Conservation (phyloP, 495 filamentous ascomycete species). For the Xylaria venustula region DNA sequence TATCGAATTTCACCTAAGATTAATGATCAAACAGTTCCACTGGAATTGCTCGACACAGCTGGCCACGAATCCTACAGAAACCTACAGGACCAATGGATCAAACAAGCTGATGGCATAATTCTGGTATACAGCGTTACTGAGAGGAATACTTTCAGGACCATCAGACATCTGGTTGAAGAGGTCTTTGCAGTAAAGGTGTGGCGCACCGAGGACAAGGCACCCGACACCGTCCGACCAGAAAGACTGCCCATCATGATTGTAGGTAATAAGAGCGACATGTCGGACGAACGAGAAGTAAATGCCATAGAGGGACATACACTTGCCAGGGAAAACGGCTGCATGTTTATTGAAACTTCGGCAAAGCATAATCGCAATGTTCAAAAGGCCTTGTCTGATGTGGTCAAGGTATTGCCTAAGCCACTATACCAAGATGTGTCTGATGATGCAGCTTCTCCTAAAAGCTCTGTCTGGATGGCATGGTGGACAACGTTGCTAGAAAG, state of each 20-base stretch:
- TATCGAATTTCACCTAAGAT: constrained; percentile 28
- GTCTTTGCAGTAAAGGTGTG: constrained; percentile 23
- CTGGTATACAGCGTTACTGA: constrained; percentile 79
- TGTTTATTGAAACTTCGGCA: not conserved
- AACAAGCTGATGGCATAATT: constrained; percentile 76
- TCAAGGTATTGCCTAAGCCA: constrained; percentile 52
- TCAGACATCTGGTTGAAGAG: constrained; percentile 46
- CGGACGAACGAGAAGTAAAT: constrained; percentile 70
- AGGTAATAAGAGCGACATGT: constrained; percentile 75
- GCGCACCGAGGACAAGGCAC: too few species aligned
- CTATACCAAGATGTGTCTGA: too few species aligned
- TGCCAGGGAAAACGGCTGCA: not conserved
- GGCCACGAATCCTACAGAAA: constrained; percentile 82
- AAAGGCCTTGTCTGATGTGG: constrained; percentile 77
- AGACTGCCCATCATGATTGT: constrained; percentile 62
- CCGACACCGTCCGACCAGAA: constrained; percentile 49
- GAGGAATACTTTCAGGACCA: constrained; percentile 59
- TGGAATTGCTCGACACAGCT: constrained; percentile 74
- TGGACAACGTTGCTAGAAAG: too few species aligned
- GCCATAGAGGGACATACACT: constrained; percentile 68
- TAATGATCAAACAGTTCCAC: constrained; percentile 67
- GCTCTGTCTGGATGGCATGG: not conserved
- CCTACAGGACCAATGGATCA: constrained; percentile 75
- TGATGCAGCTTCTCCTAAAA: not conserved
- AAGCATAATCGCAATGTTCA: constrained; percentile 68